Base-by-base conservation (phyloP, 2,329 filamentous ascomycete genomes). In the Rutstroemia sydowiana region DNA sequence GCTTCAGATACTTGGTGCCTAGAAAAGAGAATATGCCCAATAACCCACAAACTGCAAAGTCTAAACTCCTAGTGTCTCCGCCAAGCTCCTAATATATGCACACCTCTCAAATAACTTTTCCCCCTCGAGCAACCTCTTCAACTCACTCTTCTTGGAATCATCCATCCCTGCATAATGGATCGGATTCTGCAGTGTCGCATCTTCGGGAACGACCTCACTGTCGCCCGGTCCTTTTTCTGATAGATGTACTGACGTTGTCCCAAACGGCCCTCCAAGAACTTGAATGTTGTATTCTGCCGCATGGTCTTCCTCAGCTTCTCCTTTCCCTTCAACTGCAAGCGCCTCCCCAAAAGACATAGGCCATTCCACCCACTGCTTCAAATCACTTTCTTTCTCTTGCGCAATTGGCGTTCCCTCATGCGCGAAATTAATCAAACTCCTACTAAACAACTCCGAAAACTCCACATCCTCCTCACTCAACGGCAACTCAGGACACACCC, bases 401-500 rank as follows among this genome's bases (percentile, higher is more conserved):
- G 30, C 26, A 18, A 45, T 37, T 3, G 30, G 40, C 10, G 26
- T 28, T 34, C 48, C 48, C 16, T 5, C 28, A 44, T 50, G 36
- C 3, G 48, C 40, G 45, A 45, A 45, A 5, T 45, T 37, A 39
- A 37, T 2, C 10, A 44, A 26, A 37, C 31, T 50, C 13, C 47
- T 34, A 2, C 37, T 16, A 16, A 50, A 34, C 5, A 28, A 26
- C 11, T 20, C 21, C 1, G 30, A 34, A 1, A 50, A 20, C n/a
- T 46, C 48, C 1, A 28, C 13, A 4, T 55, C 42, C 36, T 48
- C 37, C 16, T 28, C 10, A 0, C 31, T 44, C 5, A 55, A 32
- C 13, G 43, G 13, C 18, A 47, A 41, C 28, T 55, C 43, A 4
- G 54, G 54, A 14, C 49, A 48, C 11, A 54, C 30, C 18, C 54